Evolutionary conservation across 139 green algal species (phyloP).

Genomic region (Mychonastes homosphaera): DNA sequence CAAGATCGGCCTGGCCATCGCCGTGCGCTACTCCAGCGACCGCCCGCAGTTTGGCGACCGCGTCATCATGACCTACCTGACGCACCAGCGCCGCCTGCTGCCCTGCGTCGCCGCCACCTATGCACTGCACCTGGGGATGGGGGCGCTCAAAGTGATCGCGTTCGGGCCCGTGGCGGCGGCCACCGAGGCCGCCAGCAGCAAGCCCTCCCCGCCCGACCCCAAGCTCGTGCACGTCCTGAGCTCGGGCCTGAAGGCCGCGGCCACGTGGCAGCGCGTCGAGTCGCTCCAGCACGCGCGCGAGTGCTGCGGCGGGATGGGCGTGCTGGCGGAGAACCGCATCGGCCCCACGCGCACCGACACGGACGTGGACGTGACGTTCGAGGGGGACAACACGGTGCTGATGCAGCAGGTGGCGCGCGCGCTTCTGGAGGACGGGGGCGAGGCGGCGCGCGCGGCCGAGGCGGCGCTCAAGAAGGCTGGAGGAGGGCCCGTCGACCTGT

Average conservation of each 20-base stretch:
- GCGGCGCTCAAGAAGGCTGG: constrained; percentile 1
- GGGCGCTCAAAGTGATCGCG: constrained; percentile 50
- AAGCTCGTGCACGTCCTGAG: constrained; percentile 75
- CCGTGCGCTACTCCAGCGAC: constrained; percentile 56
- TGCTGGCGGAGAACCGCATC: constrained; percentile 74
- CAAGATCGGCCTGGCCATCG: constrained; percentile 75
- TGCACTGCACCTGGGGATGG: constrained; percentile 62
- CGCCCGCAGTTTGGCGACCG: constrained; percentile 64
- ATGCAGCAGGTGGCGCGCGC: constrained; percentile 69
- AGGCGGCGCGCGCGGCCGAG: no score
- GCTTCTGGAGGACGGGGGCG: constrained; percentile 33
- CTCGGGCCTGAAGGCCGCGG: constrained; percentile 71
- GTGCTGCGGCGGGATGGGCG: constrained; percentile 73
- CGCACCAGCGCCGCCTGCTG: constrained; percentile 74
- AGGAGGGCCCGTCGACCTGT: no score
- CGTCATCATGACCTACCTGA: constrained; percentile 75
- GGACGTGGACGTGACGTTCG: constrained; percentile 82
- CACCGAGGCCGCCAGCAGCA: no score
- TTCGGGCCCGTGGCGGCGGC: no score
- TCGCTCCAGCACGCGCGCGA: constrained; percentile 62
- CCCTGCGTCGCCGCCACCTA: constrained; percentile 66
- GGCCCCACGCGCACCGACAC: constrained; percentile 75
- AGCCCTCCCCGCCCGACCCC: constrained; percentile 21
- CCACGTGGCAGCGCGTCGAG: constrained; percentile 66
- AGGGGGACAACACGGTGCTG: constrained; percentile 89